Evolutionary conservation across 345 rosid species (phyloP), one percentile per base, ranked within the genome.

Genomic region (Brassica nigra): DNA sequence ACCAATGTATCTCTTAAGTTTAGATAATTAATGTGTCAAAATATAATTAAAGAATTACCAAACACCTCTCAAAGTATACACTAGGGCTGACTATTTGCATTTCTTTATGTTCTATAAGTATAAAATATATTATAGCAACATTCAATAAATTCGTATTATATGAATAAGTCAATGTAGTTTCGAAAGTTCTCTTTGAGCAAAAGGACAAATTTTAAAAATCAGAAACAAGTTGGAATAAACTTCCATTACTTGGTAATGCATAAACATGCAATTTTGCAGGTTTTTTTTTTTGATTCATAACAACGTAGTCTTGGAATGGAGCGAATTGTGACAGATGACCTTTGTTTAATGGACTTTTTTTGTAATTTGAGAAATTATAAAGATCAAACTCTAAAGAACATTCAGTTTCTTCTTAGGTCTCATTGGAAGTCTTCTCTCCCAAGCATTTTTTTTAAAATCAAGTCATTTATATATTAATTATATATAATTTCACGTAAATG

Each of bases 121-220:
- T 11, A 49, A 70, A 14, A 44, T 44, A 6, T 23, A 11, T 10
- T 12, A 44, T 44, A 44, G 52, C 52, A n/a, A 31, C 30, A 28
- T 37, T 31, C 36, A 27, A 27, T 70, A 16, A 8, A 36, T 28
- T 61, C n/a, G 33, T 77, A 18, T 31, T 9, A 62, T 20, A 33
- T 18, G 63, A 65, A 55, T 65, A 57, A 71, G 81, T 71, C 81
- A 78, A 72, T 54, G 73, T 55, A 78, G 77, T 66, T 67, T 78
- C 55, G 37, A 66, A 72, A 72, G 27, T 72, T 71, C 2, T 18
- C 12, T 23, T 62, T 15, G 14, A 44, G 37, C 29, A 31, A 69
- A 42, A 69, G 14, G 27, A 29, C 8, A 10, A 9, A 8, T 28
- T 28, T 12, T n/a, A 11, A 27, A 10, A 66, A 36, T 15, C 33